A percentile compares a stretch with the other conserved stretches of the same genome.
Evolutionary conservation across 805 yeast genomes (phyloP).

Genomic region (Lachancea nothofagi): DNA sequence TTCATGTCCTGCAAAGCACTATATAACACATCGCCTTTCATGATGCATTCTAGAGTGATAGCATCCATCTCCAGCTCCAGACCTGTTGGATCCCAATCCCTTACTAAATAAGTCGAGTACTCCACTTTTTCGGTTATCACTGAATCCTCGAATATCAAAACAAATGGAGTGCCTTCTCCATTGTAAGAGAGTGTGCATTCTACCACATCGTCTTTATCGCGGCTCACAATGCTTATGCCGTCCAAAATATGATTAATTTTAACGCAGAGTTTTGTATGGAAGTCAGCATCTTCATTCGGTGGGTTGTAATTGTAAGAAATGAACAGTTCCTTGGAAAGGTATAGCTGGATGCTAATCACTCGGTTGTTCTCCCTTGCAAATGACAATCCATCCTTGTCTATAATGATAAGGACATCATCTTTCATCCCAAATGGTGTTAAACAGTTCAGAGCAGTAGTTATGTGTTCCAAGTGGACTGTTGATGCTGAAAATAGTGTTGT

Average conservation of each 20-base stretch:
- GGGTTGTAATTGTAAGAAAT: slow-evolving; percentile 24
- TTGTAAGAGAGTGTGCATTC: slow-evolving; percentile 48
- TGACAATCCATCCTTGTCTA: slow-evolving; percentile 47
- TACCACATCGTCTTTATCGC: slow-evolving; percentile 30
- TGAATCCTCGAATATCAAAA: slow-evolving; percentile 49
- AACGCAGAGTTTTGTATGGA: slow-evolving; percentile 35
- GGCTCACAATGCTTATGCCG: slow-evolving; percentile 42
- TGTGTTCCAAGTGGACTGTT: slow-evolving; percentile 42
- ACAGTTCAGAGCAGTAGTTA: slow-evolving; percentile 42
- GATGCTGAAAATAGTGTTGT: slow-evolving; percentile 37
- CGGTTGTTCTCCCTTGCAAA: slow-evolving; percentile 46
- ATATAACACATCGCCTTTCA: slow-evolving; percentile 48
- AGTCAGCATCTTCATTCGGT: slow-evolving; percentile 16
- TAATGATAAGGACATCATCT: slow-evolving; percentile 36
- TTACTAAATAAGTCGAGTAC: slow-evolving; percentile 41
- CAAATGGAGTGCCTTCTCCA: slow-evolving; percentile 49
- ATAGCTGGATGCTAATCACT: slow-evolving; percentile 33
- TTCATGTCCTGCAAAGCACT: slow-evolving; percentile 52
- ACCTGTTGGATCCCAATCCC: slow-evolving; percentile 33
- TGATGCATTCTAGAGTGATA: slow-evolving; percentile 45
- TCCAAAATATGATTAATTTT: slow-evolving; percentile 46
- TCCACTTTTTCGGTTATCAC: slow-evolving; percentile 53
- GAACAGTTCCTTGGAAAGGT: slow-evolving; percentile 31
- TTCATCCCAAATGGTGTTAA: slow-evolving; percentile 37
- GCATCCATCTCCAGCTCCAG: slow-evolving; percentile 41